Evolutionary conservation across 805 yeast species (phyloP), one percentile per base, ranked within the genome.

Genomic region (Sporopachydermia lactativora): DNA sequence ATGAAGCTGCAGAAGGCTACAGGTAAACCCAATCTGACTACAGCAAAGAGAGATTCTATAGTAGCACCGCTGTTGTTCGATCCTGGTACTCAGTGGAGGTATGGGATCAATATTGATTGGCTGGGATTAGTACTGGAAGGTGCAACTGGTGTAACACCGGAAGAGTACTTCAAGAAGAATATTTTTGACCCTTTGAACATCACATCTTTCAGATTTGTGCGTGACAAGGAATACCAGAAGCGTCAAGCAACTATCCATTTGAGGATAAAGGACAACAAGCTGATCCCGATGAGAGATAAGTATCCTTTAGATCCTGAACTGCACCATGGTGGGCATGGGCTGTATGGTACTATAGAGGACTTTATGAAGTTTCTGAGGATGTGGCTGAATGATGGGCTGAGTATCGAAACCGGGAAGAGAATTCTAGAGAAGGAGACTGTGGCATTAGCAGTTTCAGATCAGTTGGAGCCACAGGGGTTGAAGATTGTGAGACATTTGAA

Each of bases 301-400:
- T 46, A 43, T 17, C 53, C 49, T 11, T 39, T 39, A 8, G 41
- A 42, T n/a, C 55, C 60, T 31, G 41, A 38, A 17, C 39, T 56
- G 34, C 57, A 58, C 39, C 52, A 61, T 46, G 72, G 69, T 4
- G 73, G 73, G 18, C 68, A 62, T 4, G 73, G 73, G 3, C 45
- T 60, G 35, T 65, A 57, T 39, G 59, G 66, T 1, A 63, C 60
- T 5, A 64, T 61, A 3, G 51, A 50, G 5, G 71, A 68, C 44
- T 67, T 60, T 44, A 53, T 61, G 39, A 58, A 55, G 46, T 55
- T 66, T 35, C 43, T 68, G 18, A 53, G 68, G 5, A 51, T 60
- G 5, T 54, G 67, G 46, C 51, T 68, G 35, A 66, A 67, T 43
- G 55, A 58, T 37, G 73, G 73, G 6, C 43, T 48, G n/a, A 63